Evolutionary conservation across 106 monocot genomes (phyloP), one percentile per base, ranked within the genome.

Genomic region (Dendrobium huoshanense): DNA sequence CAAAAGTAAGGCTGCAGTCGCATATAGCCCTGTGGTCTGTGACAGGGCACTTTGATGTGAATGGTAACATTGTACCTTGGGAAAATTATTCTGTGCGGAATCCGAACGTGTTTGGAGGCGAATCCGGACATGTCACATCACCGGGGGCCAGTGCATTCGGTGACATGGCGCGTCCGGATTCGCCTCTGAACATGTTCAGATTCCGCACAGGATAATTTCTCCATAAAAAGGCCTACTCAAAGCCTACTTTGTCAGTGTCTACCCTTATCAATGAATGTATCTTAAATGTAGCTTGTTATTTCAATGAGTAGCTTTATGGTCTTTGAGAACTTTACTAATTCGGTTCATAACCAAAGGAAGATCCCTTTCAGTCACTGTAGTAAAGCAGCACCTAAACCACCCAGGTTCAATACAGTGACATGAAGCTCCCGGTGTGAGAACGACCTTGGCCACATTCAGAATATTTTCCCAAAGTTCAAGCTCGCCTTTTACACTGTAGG

Each of bases 341-440:
- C 99, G 89, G 70, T 91, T 84, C 89, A 99, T 88, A n/a, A 99
- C 95, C 61, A 95, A 55, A 10, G 95, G 87, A 68, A 99, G 79
- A 81, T 99, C 99, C 8, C 80, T 55, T 83, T 93, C 91, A 7
- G 80, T 82, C 68, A 95, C 73, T 55, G 89, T 89, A 0, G 93
- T 83, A 65, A 99, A 99, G 83, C 95, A 95, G 73, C 77, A 87
- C 13, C 95, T 82, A 73, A 99, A 99, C 99, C 99, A 99, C 72
- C 99, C 99, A 64, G 91, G 95, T 79, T 99, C 99, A 42, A 95
- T 95, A 72, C 99, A 99, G 84, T 95, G 99, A 73, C 93, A 99
- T 41, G 87, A 83, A 31, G 91, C 90, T 51, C 95, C 99, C 45
- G 99, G 95, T 4, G 89, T 93, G 16, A 90, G 47, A 82, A 93